phyloP scores from a whole-genome alignment of 352 stramenopile species.

The Globisporangium solare region DNA sequence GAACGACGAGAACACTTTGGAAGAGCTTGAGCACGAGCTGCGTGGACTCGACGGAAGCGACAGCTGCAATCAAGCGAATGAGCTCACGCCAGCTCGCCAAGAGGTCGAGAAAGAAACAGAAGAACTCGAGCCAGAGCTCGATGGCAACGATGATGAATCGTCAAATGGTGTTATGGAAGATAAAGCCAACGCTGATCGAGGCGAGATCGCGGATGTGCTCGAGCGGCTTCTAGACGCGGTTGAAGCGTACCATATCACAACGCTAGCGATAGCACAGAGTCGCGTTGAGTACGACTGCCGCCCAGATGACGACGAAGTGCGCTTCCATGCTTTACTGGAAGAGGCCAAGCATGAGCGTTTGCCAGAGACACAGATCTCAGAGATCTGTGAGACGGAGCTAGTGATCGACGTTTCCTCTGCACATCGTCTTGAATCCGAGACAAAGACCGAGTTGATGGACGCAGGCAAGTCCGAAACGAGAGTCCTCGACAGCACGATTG shows the following conservation, averaged over 20 bases:
- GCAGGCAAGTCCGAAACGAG: slow-evolving; percentile 23
- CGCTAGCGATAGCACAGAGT: no score
- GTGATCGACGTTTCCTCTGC: slow-evolving; percentile 1
- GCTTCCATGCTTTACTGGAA: slow-evolving; percentile 4
- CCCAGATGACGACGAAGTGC: neutral
- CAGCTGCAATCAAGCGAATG: slow-evolving; percentile 3
- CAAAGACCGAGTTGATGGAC: slow-evolving; percentile 22
- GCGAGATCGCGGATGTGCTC: slow-evolving; percentile 6
- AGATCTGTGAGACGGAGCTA: slow-evolving; percentile 7
- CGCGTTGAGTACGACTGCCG: no score
- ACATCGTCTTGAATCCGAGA: slow-evolving; percentile 16
- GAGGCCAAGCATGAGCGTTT: slow-evolving; percentile 1
- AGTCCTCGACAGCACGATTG: neutral
- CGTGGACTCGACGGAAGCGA: neutral
- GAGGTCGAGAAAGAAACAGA: neutral
- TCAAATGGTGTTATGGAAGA: slow-evolving; percentile 1
- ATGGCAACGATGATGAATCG: slow-evolving; percentile 4
- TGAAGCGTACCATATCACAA: neutral
- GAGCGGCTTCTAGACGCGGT: neutral
- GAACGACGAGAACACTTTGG: slow-evolving; percentile 6
- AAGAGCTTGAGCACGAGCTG: slow-evolving; percentile 14
- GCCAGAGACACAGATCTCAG: neutral
- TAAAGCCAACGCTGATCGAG: slow-evolving; percentile 10
- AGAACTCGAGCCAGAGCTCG: slow-evolving; percentile 3
- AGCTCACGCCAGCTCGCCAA: neutral